A percentile compares a stretch with the other conserved stretches of the same genome.
Conservation (phyloP, 306 rosid genomes). For the Cucurbita argyrosperma region DNA sequence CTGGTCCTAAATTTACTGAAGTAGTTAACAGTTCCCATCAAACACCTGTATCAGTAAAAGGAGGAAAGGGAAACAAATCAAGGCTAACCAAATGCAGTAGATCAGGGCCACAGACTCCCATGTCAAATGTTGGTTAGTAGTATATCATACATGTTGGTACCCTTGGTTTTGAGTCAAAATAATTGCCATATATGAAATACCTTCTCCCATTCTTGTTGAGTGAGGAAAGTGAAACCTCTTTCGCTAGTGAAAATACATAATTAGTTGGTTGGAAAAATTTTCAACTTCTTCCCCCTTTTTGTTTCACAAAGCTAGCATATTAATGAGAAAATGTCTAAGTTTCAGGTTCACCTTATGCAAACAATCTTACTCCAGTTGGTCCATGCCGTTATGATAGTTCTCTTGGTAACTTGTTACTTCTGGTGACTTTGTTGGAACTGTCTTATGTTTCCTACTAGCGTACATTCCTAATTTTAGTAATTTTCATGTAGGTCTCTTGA, state of each 20-base stretch:
- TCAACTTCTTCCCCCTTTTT: neutral
- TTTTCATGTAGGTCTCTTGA: slow-evolving; percentile 54
- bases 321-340: slow-evolving; percentile 9
- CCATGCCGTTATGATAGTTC: slow-evolving; percentile 99
- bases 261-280: neutral
- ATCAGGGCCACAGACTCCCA: slow-evolving; percentile 67
- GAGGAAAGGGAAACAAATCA: slow-evolving; percentile 59
- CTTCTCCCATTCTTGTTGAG: neutral
- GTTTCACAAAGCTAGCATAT: neutral
- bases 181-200: neutral
- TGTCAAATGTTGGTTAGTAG: slow-evolving; percentile 53
- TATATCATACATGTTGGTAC: slow-evolving; percentile 4
- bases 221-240: neutral
- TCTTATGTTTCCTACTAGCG: neutral
- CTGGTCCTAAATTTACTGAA: slow-evolving; percentile 35
- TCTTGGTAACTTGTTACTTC: slow-evolving; percentile 40
- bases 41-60: slow-evolving; percentile 58
- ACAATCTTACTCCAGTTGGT: slow-evolving; percentile 81
- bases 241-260: neutral
- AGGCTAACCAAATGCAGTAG: slow-evolving; percentile 55
- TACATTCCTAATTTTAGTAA: neutral
- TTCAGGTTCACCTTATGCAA: slow-evolving; percentile 81
- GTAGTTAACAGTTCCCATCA: slow-evolving; percentile 38
- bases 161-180: neutral
- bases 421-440: neutral